Base-by-base conservation (phyloP, 164 flowering plant genomes). In the Stephania japonica region DNA sequence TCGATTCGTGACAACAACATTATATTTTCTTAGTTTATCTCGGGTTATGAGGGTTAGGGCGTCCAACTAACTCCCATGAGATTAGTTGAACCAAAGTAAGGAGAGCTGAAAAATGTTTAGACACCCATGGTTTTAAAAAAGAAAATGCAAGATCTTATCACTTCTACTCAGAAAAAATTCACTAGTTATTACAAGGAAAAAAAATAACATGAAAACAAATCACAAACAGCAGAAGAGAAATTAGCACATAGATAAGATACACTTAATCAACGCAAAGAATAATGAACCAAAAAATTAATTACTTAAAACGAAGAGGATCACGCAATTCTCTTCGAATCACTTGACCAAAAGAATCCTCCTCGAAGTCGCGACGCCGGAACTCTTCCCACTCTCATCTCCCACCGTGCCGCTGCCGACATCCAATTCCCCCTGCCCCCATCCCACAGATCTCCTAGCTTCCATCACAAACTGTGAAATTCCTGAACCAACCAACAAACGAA, bases 401-500 rank as follows among this genome's bases (percentile, higher is more conserved):
- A 19, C 44, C 5, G 43, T n/a, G n/a, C n/a, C n/a, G n/a, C 65
- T 68, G n/a, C 78, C 88, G 19, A 86, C 70, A 75, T 85, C 88
- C 1, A 87, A 85, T 79, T 89, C 89, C 68, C 85, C 88, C 68
- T 83, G 82, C 69, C 59, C 69, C 93, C 96, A 91, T 4, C 91
- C 91, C 42, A 89, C 86, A 69, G 90, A 77, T 79, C 75, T 91
- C 85, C 81, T 90, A 43, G 96, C 96, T 61, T 89, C 90, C 8
- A 72, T 50, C 1, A 89, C 88, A 44, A 89, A 80, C 75, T 89
- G 85, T 42, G 91, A 86, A 41, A 89, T 70, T 24, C 96, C 96
- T 89, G 79, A 71, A 77, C 42, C 23, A 42, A 73, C 59, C 4
- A 72, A 53, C 13, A 43, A 42, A 0, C 24, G 26, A 53, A 12